A percentile compares a stretch with the other conserved stretches of the same genome.
Evolutionary conservation across 257 asterid species (phyloP).

Genomic region (Fraxinus pennsylvanica): DNA sequence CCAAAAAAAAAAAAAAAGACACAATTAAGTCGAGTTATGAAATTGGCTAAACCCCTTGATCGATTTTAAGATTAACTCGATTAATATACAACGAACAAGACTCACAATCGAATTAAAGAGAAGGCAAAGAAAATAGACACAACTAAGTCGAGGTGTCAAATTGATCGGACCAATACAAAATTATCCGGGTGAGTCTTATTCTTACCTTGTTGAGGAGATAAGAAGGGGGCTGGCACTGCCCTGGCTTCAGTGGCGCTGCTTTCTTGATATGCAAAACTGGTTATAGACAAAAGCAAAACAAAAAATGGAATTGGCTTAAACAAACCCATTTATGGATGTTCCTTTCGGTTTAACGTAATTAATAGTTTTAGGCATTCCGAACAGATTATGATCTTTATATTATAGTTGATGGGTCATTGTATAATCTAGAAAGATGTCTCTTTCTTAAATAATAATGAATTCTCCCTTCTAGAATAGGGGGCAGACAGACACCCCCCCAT

Average conservation of each 20-base stretch:
- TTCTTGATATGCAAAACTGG: slow-evolving; percentile 25
- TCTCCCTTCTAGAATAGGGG: slow-evolving; percentile 7
- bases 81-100: neutral
- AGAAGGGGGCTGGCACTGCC: slow-evolving; percentile 12
- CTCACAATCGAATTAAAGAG: neutral
- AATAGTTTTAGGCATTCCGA: neutral
- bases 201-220: slow-evolving; percentile 31
- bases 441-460: neutral
- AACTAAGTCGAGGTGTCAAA: neutral
- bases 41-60: neutral
- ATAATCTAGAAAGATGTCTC: slow-evolving; percentile 19
- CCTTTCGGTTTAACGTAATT: neutral
- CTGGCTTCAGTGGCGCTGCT: slow-evolving; percentile 24
- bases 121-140: neutral
- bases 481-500: neutral
- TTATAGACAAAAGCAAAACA: slow-evolving; percentile 20
- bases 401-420: neutral
- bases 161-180: neutral
- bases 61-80: no score
- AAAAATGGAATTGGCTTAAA: neutral
- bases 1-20: neutral
- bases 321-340: slow-evolving; percentile 13
- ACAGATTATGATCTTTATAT: neutral
- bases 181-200: no score
- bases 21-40: no score